These are phyloP conservation scores for Cercophora sp. DNA, from an alignment of 495 filamentous ascomycete genomes.

Conservation along the genomic window DNA sequence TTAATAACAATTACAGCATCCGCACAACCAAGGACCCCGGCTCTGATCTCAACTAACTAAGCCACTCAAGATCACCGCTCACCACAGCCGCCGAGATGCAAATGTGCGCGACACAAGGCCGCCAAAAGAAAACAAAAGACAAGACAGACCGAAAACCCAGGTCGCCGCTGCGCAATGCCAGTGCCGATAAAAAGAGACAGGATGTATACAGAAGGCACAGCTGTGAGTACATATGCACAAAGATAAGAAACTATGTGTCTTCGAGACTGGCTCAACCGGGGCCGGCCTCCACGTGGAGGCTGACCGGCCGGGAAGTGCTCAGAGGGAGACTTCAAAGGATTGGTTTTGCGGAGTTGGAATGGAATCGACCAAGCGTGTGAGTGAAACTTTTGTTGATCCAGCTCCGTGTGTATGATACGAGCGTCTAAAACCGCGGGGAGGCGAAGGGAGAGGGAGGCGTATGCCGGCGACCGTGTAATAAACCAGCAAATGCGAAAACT, in stretches of 20 bases:
- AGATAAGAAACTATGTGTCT: background rate
- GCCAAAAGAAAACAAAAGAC: constrained; percentile 2
- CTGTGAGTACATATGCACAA: background rate
- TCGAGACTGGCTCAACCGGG: background rate
- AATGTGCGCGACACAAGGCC: background rate
- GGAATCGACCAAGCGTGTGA: background rate
- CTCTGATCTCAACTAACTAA: too few relatives aligned
- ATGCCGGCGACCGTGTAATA: background rate
- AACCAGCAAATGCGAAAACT: background rate
- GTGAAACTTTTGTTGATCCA: background rate
- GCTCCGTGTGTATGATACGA: background rate
- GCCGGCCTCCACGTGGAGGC: background rate
- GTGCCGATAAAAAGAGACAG: background rate
- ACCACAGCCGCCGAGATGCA: background rate
- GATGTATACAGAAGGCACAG: constrained; percentile 2
- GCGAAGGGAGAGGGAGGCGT: background rate
- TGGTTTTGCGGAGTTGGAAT: background rate
- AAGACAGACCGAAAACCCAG: constrained; percentile 2
- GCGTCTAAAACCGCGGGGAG: background rate
- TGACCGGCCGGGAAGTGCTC: background rate
- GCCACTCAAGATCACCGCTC: too few relatives aligned
- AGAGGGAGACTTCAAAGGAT: background rate
- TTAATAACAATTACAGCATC: constrained; percentile 10
- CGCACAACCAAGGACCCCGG: background rate
- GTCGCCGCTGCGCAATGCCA: constrained; percentile 11